Base-by-base conservation (phyloP, 805 yeast species). In the Clavispora santaluciae region DNA sequence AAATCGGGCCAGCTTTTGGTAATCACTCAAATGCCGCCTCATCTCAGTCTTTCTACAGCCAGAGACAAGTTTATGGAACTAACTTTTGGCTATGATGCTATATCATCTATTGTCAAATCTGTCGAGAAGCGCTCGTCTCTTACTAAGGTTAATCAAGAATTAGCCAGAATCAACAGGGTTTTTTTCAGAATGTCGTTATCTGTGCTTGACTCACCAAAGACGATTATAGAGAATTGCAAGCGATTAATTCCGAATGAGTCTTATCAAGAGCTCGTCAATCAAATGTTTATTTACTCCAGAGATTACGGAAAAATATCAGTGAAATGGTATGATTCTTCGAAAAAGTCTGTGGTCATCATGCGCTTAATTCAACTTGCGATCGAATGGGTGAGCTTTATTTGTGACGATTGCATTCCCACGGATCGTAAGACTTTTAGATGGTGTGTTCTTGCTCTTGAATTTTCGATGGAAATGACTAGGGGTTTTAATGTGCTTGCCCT, bases 381-480 rank as follows among this genome's bases (percentile, higher is more conserved):
- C 33, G 91, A 85, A 41, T 93, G 99, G 99, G 83, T 93, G 13
- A 78, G 88, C 42, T 91, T 89, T 56, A 79, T 93, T 21, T 88
- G 91, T 45, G 96, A 93, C 60, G 97, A 91, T 55, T 93, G 99
- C 66, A 81, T 81, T 12, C 96, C 97, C 1, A 83, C 95, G 0
- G 97, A 91, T 50, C 76, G 84, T 41, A 85, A 81, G 53, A 91
- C 98, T 0, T 93, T 93, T 57, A 72, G 95, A 53, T 93, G 97
- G 96, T 88, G 96, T 61, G 98, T 93, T 18, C 73, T 86, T 11
- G 98, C 99, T 0, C 72, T 93, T 51, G 99, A 93, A 56, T 91
- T 88, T 71, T 95, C 96, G 0, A 88, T 89, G 95, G 88, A 84
- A 50, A 82, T 91, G 78, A 89, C 96, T 0, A 75, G 83, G 38